Evolutionary conservation across 1,139 yeast species (phyloP).

Genomic region (Blastobotrys persicus): DNA sequence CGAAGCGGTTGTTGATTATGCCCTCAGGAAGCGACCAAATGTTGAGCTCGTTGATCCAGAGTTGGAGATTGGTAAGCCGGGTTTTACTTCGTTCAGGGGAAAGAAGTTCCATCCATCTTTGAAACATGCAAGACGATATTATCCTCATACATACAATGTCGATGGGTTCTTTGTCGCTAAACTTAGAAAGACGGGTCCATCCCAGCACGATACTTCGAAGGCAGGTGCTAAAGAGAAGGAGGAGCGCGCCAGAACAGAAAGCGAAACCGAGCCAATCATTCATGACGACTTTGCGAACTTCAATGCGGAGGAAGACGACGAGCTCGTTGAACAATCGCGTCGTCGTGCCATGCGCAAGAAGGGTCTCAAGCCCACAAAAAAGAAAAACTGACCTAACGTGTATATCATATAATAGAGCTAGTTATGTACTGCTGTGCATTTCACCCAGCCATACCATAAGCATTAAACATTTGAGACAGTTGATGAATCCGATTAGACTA

Average conservation of each 20-base stretch:
- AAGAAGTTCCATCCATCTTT: slow-evolving; percentile 79
- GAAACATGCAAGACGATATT: slow-evolving; percentile 85
- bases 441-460: too few relatives aligned
- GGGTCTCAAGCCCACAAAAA: slow-evolving; percentile 64
- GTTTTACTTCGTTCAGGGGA: slow-evolving; percentile 91
- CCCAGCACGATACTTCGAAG: slow-evolving; percentile 62
- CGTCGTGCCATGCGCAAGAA: slow-evolving; percentile 71
- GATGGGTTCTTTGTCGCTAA: slow-evolving; percentile 98
- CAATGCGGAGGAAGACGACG: slow-evolving; percentile 72
- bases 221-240: slow-evolving; percentile 92
- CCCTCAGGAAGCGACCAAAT: slow-evolving; percentile 92
- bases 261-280: slow-evolving; percentile 68
- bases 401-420: slow-evolving; percentile 3
- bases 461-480: too few relatives aligned
- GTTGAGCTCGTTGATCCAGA: slow-evolving; percentile 93
- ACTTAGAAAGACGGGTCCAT: slow-evolving; percentile 84
- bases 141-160: slow-evolving; percentile 97
- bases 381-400: slow-evolving; percentile 10
- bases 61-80: slow-evolving; percentile 93
- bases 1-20: slow-evolving; percentile 98
- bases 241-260: slow-evolving; percentile 71
- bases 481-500: too few relatives aligned
- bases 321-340: slow-evolving; percentile 69
- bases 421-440: background rate
- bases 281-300: slow-evolving; percentile 83